Conservation (phyloP, 768 basidiomycete species). For the Terana coerulea region DNA sequence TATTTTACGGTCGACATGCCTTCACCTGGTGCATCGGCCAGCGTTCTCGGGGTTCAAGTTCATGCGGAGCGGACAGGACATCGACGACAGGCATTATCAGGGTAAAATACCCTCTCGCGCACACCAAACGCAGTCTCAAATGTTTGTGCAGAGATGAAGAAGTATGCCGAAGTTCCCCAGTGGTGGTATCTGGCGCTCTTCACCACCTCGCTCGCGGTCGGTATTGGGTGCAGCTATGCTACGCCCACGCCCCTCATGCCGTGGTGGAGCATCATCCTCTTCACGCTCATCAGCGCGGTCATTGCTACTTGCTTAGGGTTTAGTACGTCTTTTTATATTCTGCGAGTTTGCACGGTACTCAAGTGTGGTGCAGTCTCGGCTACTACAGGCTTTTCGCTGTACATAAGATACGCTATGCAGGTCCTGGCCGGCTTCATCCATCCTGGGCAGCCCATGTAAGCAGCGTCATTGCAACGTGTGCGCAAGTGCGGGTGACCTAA, state of each 20-base stretch:
- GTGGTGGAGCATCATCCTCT: conserved; percentile 49
- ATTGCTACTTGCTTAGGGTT: conserved; percentile 29
- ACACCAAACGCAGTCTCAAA: neutral
- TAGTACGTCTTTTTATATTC: conserved; percentile 25
- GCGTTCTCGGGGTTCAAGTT: conserved; percentile 42
- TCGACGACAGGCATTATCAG: conserved; percentile 49
- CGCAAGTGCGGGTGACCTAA: neutral
- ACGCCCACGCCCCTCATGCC: conserved; percentile 43
- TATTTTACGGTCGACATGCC: neutral
- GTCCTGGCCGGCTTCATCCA: conserved; percentile 48
- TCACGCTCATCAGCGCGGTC: conserved; percentile 41
- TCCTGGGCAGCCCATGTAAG: conserved; percentile 42
- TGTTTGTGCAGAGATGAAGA: conserved; percentile 38
- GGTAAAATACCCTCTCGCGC: conserved; percentile 24
- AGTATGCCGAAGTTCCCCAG: conserved; percentile 51
- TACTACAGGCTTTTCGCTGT: conserved; percentile 39
- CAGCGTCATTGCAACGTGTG: neutral
- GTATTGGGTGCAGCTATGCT: conserved; percentile 40
- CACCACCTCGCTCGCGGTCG: conserved; percentile 40
- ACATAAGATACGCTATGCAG: conserved; percentile 45
- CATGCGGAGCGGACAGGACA: conserved; percentile 34
- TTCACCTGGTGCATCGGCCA: conserved; percentile 2
- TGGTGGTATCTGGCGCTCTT: conserved; percentile 48
- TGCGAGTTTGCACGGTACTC: conserved; percentile 2
- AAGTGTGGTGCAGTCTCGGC: conserved; percentile 28